phyloP scores from a whole-genome alignment of 345 rosid genomes.

The Populus nigra region DNA sequence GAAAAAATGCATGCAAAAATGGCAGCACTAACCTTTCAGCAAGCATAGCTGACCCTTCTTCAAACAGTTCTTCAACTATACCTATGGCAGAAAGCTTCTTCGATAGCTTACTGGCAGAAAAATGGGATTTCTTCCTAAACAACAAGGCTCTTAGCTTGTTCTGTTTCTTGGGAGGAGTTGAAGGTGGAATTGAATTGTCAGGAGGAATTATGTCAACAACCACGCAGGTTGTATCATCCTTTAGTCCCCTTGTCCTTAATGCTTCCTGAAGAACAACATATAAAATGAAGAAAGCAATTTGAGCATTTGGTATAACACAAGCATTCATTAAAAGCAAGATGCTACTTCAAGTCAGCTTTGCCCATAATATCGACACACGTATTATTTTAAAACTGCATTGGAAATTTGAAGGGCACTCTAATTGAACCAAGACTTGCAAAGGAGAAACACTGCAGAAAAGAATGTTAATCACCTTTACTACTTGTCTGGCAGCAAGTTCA shows the following conservation, averaged over 20 bases:
- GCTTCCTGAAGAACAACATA: conserved; percentile 60
- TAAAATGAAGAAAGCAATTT: background rate
- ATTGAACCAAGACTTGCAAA: conserved; percentile 7
- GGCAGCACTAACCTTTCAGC: conserved; percentile 64
- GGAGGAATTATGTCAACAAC: conserved; percentile 89
- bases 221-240: conserved; percentile 90
- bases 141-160: conserved; percentile 56
- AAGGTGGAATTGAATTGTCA: conserved; percentile 40
- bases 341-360: background rate
- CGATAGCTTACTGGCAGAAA: conserved; percentile 51
- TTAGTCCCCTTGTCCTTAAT: conserved; percentile 69
- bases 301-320: background rate
- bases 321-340: background rate
- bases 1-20: background rate
- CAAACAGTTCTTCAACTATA: conserved; percentile 87
- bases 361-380: background rate
- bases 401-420: background rate
- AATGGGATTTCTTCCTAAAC: conserved; percentile 50
- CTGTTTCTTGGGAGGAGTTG: conserved; percentile 54
- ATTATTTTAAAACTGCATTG: background rate
- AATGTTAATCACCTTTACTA: conserved; percentile 67
- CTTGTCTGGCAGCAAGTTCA: conserved; percentile 87
- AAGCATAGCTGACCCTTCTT: conserved; percentile 95
- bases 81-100: conserved; percentile 70
- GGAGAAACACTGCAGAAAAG: background rate